These are phyloP conservation scores for Zhuliangozyma parablackwelliae DNA, from an alignment of 1,139 yeast genomes.

Conservation along the genomic window DNA sequence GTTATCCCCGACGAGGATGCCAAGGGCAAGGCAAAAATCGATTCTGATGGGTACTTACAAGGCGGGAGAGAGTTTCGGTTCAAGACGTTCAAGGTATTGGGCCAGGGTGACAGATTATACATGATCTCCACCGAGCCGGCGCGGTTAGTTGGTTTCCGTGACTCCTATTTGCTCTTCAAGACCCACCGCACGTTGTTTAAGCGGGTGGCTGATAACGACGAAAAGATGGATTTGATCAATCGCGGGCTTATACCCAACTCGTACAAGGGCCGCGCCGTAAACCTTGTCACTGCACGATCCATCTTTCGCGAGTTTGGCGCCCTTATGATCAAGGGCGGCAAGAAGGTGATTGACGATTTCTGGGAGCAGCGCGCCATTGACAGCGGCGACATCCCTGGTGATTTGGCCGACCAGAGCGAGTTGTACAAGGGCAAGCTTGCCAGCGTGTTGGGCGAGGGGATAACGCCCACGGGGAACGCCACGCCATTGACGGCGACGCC, in stretches of 20 bases:
- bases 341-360: constrained; percentile 80
- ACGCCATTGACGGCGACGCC: constrained; percentile 40
- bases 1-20: constrained; percentile 71
- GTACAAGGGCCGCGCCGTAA: constrained; percentile 85
- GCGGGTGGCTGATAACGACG: constrained; percentile 69
- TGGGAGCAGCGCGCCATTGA: constrained; percentile 72
- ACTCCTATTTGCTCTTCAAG: constrained; percentile 85
- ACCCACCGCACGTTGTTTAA: constrained; percentile 74
- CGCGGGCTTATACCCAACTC: constrained; percentile 84
- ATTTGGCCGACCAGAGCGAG: constrained; percentile 74
- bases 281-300: constrained; percentile 86
- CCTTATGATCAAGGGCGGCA: constrained; percentile 73
- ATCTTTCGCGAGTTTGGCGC: constrained; percentile 93
- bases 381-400: constrained; percentile 74
- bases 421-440: constrained; percentile 19
- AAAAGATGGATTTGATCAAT: constrained; percentile 77
- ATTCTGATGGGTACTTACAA: constrained; percentile 57
- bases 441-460: constrained; percentile 12
- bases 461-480: constrained; percentile 18
- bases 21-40: constrained; percentile 74
- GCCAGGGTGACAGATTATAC: constrained; percentile 68
- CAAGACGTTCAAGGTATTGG: constrained; percentile 73
- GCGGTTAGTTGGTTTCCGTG: constrained; percentile 88
- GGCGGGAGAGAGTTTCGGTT: constrained; percentile 82
- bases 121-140: constrained; percentile 98